Evolutionary conservation across 1,284 basidiomycete species (phyloP), one percentile per base, ranked within the genome.

Genomic region (Trametes pubescens): DNA sequence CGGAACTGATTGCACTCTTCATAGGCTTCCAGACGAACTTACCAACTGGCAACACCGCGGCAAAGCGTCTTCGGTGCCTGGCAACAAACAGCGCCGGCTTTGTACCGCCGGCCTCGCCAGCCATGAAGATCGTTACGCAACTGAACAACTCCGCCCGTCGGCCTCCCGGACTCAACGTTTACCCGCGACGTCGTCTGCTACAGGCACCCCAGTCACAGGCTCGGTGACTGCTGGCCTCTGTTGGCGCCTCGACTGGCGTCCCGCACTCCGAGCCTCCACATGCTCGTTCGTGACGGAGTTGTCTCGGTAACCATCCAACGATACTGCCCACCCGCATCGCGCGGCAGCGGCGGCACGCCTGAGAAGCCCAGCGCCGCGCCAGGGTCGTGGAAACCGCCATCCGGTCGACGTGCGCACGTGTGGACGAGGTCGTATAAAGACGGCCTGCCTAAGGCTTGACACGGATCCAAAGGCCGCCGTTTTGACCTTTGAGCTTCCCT

Each of bases 261-360:
- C 29, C 29, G 29, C 29, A 32, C 29, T 32, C 29, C 29, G 29
- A 32, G 29, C 29, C 29, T 32, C 29, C 29, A 32, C 29, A 32
- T 32, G 29, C 29, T 32, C 29, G 8, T 32, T 4, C n/a, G 32
- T 14, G 22, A 24, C 54, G 54, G 54, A 56, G 29, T 56, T 56
- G 40, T 48, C 44, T 57, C 44, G 43, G 55, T 47, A 24, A 48
- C 55, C 34, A 48, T n/a, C 26, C 43, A 24, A 46, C 26, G 22
- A 38, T 21, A 10, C 21, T 38, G 18, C 26, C 26, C 14, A n/a
- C 26, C 14, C 48, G 48, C 22, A 29, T n/a, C 26, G 24, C 26
- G 24, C 48, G 29, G 48, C 21, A 48, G 22, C 10, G 22, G 22
- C 46, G 46, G 46, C 46, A 22, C 44, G 18, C 18, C n/a, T 9